These are phyloP conservation scores for Tuber aestivum DNA, from an alignment of 495 filamentous ascomycete genomes.

Conservation along the genomic window DNA sequence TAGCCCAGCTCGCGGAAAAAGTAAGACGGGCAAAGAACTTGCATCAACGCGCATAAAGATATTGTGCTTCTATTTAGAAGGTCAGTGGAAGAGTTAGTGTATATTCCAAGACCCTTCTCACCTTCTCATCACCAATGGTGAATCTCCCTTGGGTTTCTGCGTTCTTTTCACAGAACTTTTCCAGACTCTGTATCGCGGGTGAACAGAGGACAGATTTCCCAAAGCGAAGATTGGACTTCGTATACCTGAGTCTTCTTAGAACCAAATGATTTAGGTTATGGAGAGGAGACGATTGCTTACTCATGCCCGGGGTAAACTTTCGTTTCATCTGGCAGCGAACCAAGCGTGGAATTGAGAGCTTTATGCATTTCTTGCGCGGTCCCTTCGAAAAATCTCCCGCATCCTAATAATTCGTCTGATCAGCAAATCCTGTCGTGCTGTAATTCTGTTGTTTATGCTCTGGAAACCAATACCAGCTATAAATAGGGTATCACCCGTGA, in stretches of 20 bases:
- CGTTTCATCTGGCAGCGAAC: constrained; percentile 78
- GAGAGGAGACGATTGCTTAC: neutral
- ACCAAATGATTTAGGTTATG: constrained; percentile 56
- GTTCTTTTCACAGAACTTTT: constrained; percentile 70
- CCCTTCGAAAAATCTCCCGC: constrained; percentile 96
- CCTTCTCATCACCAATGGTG: constrained; percentile 97
- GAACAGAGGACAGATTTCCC: constrained; percentile 64
- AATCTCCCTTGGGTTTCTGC: constrained; percentile 90
- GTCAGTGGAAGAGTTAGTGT: neutral
- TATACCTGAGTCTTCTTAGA: constrained; percentile 67
- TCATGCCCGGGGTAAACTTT: constrained; percentile 61
- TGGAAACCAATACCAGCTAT: constrained; percentile 63
- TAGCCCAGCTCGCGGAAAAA: neutral
- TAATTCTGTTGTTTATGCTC: neutral
- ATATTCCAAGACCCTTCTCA: constrained; percentile 42
- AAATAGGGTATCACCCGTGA: constrained; percentile 94
- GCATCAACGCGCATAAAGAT: constrained; percentile 91
- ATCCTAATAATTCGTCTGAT: constrained; percentile 52
- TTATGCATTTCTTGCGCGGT: constrained; percentile 84
- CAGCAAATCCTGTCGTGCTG: neutral
- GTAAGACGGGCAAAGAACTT: constrained; percentile 42
- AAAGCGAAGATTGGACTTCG: constrained; percentile 88
- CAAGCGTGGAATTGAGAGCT: constrained; percentile 80
- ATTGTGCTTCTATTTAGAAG: constrained; percentile 66
- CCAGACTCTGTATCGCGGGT: constrained; percentile 68